Evolutionary conservation across 2,329 filamentous ascomycete genomes (phyloP).

Genomic region (Ceratocystis colombiana): DNA sequence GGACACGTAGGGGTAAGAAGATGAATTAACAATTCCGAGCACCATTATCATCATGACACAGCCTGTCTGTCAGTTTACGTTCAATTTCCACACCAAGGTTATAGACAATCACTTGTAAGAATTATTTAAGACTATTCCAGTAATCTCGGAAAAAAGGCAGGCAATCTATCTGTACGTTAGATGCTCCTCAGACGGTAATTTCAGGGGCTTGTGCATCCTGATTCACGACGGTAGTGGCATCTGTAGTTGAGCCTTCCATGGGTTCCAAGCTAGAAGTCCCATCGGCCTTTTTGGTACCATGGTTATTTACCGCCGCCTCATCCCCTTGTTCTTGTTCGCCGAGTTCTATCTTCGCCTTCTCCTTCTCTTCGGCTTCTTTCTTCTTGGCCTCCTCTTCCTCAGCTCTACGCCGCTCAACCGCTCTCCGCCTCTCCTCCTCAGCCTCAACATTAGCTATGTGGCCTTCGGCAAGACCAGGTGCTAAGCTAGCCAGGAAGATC

Average conservation of each 20-base stretch:
- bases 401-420: conserved; percentile 32
- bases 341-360: not conserved
- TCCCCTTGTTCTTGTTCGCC: not conserved
- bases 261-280: not conserved
- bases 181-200: not conserved
- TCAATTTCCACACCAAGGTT: no score
- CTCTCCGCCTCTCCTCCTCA: conserved; percentile 39
- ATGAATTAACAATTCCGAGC: not conserved
- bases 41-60: not conserved
- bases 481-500: conserved; percentile 55
- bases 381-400: conserved; percentile 29
- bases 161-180: not conserved
- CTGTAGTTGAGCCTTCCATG: conserved; percentile 1
- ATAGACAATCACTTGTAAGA: no score
- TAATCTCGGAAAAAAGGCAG: not conserved
- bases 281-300: not conserved
- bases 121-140: not conserved
- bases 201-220: conserved; percentile 6
- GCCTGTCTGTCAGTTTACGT: no score
- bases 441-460: conserved; percentile 52
- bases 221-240: conserved; percentile 10
- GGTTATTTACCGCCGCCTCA: not conserved
- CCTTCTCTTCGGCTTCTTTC: conserved; percentile 23
- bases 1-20: conserved; percentile 34
- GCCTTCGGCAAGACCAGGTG: conserved; percentile 54